Conservation (phyloP, 2,329 filamentous ascomycete species). For the Lachnellula cervina region DNA sequence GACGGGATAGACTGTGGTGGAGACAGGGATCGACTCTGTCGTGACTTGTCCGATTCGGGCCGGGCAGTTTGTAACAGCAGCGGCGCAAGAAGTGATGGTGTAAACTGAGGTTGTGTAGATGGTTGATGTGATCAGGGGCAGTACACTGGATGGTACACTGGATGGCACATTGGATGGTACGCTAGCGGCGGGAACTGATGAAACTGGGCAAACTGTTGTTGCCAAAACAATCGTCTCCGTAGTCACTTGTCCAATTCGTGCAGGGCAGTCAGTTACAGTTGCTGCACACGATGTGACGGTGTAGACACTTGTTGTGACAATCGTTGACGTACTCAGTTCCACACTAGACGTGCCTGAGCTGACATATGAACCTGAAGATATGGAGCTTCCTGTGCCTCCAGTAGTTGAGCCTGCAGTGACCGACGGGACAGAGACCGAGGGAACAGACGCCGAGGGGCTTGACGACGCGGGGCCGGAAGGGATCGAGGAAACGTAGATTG, state of each 20-base stretch:
- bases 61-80: slow-evolving; percentile 9
- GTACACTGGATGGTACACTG: neutral
- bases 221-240: slow-evolving; percentile 32
- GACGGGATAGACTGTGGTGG: slow-evolving; percentile 34
- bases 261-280: slow-evolving; percentile 24
- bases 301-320: slow-evolving; percentile 20
- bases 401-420: too few species aligned
- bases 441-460: neutral
- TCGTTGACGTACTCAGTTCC: slow-evolving; percentile 16
- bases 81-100: slow-evolving; percentile 24
- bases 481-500: neutral
- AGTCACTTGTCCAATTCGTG: slow-evolving; percentile 17
- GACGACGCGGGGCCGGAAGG: neutral
- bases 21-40: slow-evolving; percentile 33
- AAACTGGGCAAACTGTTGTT: slow-evolving; percentile 30
- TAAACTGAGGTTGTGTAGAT: slow-evolving; percentile 19
- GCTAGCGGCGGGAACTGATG: slow-evolving; percentile 1
- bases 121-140: slow-evolving; percentile 31
- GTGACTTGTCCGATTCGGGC: slow-evolving; percentile 22
- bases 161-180: neutral
- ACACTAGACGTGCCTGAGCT: neutral
- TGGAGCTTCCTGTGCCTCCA: neutral
- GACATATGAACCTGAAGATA: neutral
- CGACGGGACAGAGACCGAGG: neutral
- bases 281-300: slow-evolving; percentile 24